phyloP scores from a whole-genome alignment of 495 filamentous ascomycete genomes.

The Opeltia flavorubescens region DNA sequence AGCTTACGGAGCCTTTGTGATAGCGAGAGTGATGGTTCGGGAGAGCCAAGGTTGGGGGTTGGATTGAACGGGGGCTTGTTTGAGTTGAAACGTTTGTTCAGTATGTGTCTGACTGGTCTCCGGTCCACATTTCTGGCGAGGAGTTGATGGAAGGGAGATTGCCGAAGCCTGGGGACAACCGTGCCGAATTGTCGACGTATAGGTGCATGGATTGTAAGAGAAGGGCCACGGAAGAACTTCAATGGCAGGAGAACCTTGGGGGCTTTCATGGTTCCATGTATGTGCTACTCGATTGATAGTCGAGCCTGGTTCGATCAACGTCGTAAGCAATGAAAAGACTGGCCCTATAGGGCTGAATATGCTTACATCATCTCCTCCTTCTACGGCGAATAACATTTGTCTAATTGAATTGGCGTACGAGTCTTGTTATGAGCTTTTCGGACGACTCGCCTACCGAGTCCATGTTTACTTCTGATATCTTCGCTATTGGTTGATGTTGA shows the following conservation, averaged over 20 bases:
- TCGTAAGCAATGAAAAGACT: too few relatives aligned
- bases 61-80: conserved; percentile 3
- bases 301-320: too few relatives aligned
- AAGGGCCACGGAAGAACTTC: not conserved
- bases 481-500: too few relatives aligned
- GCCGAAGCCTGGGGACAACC: not conserved
- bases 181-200: not conserved
- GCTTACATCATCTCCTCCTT: too few relatives aligned
- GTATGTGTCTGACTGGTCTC: not conserved
- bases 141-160: not conserved
- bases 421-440: too few relatives aligned
- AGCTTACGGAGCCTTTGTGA: conserved; percentile 62
- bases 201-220: not conserved
- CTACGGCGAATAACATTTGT: too few relatives aligned
- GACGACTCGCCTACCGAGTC: too few relatives aligned
- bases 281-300: too few relatives aligned
- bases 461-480: too few relatives aligned
- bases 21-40: conserved; percentile 32
- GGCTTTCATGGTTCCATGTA: too few relatives aligned
- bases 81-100: conserved; percentile 2
- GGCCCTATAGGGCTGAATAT: too few relatives aligned
- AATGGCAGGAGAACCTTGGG: not conserved
- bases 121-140: not conserved
- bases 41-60: conserved; percentile 3
- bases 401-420: too few relatives aligned